A percentile compares a stretch with the other conserved stretches of the same genome.
These are phyloP conservation scores for Geosmithia putterillii DNA, from an alignment of 2,329 filamentous ascomycete genomes.

Conservation along the genomic window DNA sequence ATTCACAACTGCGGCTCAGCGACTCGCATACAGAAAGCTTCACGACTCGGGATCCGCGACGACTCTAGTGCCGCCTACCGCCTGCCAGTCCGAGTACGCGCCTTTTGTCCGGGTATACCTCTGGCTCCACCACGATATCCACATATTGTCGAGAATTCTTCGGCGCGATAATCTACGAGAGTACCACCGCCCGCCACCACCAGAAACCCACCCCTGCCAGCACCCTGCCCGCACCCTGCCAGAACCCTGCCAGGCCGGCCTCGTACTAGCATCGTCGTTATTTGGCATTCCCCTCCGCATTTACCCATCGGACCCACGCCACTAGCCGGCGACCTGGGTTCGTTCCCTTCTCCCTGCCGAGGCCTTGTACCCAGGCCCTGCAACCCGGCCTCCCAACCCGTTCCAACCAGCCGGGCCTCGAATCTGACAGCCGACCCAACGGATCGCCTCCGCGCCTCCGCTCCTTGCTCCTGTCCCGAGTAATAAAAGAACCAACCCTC, in stretches of 20 bases:
- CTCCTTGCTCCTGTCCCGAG: neutral
- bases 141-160: too few relatives aligned
- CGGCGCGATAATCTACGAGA: too few relatives aligned
- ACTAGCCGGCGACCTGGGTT: neutral
- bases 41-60: too few relatives aligned
- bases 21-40: too few relatives aligned
- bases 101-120: too few relatives aligned
- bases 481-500: neutral
- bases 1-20: too few relatives aligned
- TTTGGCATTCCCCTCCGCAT: neutral
- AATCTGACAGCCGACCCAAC: neutral
- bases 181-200: too few relatives aligned
- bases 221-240: neutral
- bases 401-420: neutral
- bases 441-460: neutral
- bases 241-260: neutral
- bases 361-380: neutral
- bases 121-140: too few relatives aligned
- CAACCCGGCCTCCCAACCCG: neutral
- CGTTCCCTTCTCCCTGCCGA: neutral
- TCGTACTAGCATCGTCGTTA: neutral
- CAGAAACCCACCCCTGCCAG: neutral
- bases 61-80: too few relatives aligned
- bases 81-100: too few relatives aligned
- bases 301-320: neutral